phyloP scores from a whole-genome alignment of 1,139 yeast species.

The Kazachstania sp. region DNA sequence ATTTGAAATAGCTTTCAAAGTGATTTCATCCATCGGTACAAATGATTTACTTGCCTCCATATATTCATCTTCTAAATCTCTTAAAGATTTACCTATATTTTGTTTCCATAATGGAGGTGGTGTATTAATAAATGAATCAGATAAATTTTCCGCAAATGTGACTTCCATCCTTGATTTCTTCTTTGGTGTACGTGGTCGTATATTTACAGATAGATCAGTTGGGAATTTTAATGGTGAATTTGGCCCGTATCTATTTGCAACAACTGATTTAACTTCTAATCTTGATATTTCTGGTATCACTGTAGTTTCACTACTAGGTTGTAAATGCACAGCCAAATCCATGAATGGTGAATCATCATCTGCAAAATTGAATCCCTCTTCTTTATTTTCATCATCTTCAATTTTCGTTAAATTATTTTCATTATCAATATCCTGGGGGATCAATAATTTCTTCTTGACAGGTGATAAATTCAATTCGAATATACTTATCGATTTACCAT shows the following conservation, averaged over 20 bases:
- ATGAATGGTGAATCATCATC: neutral
- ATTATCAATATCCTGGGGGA: neutral
- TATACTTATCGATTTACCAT: slow-evolving; percentile 29
- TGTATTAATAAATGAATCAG: slow-evolving; percentile 5
- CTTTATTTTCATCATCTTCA: neutral
- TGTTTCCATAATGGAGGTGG: slow-evolving; percentile 28
- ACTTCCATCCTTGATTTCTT: neutral
- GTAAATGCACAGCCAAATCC: neutral
- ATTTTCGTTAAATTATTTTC: neutral
- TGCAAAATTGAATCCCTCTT: neutral
- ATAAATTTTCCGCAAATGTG: neutral
- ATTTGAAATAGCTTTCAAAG: neutral
- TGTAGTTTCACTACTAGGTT: neutral
- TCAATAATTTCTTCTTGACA: slow-evolving; percentile 10
- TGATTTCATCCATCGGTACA: slow-evolving; percentile 17
- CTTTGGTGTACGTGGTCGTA: slow-evolving; percentile 7
- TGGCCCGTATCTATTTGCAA: slow-evolving; percentile 20
- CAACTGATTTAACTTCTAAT: neutral
- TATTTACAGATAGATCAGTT: slow-evolving; percentile 8
- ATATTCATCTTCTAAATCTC: slow-evolving; percentile 10
- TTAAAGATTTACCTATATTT: slow-evolving; percentile 21
- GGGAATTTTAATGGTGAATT: slow-evolving; percentile 26
- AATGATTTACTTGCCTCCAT: slow-evolving; percentile 6
- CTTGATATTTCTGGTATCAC: neutral
- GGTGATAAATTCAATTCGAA: slow-evolving; percentile 30